A percentile compares a stretch with the other conserved stretches of the same genome.
These are phyloP conservation scores for Mycothermus thermophilus DNA, from an alignment of 495 filamentous ascomycete genomes.

Conservation along the genomic window DNA sequence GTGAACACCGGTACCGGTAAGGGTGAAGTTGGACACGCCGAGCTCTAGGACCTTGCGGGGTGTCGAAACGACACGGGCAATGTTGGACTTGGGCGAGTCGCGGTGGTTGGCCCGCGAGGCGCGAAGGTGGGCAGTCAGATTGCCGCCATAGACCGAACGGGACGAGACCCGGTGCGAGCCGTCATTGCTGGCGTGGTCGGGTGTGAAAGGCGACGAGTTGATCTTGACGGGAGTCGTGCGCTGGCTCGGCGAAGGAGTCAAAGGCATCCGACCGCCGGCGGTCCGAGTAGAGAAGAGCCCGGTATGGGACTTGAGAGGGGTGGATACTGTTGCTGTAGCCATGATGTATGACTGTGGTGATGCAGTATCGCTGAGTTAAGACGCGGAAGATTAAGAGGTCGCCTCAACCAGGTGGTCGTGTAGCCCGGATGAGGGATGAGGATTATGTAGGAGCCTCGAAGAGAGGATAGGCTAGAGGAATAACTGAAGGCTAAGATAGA, in stretches of 20 bases:
- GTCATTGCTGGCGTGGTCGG: conserved; percentile 46
- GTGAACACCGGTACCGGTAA: conserved; percentile 62
- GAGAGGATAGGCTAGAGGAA: too few relatives aligned
- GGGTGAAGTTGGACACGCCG: conserved; percentile 80
- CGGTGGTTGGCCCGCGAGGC: conserved; percentile 48
- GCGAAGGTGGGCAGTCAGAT: conserved; percentile 60
- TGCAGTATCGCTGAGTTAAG: conserved; percentile 30
- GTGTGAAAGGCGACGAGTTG: conserved; percentile 63
- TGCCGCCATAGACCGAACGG: conserved; percentile 57
- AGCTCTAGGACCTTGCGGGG: conserved; percentile 73
- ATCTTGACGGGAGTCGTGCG: conserved; percentile 34
- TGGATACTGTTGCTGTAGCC: conserved; percentile 80
- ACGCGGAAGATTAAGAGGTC: conserved; percentile 14
- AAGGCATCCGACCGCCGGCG: conserved; percentile 83
- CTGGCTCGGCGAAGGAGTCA: conserved; percentile 77
- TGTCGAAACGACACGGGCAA: conserved; percentile 53
- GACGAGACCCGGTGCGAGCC: conserved; percentile 36
- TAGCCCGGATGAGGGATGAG: not conserved
- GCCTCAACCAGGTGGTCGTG: conserved; percentile 6
- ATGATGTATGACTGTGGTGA: conserved; percentile 40
- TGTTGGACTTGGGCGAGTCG: conserved; percentile 88
- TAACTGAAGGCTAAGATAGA: too few relatives aligned
- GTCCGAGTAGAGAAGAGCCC: conserved; percentile 85
- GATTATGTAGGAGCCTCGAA: not conserved
- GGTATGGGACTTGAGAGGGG: conserved; percentile 85